Base-by-base conservation (phyloP, 495 filamentous ascomycete species). In the Beverwykella pulmonaria region DNA sequence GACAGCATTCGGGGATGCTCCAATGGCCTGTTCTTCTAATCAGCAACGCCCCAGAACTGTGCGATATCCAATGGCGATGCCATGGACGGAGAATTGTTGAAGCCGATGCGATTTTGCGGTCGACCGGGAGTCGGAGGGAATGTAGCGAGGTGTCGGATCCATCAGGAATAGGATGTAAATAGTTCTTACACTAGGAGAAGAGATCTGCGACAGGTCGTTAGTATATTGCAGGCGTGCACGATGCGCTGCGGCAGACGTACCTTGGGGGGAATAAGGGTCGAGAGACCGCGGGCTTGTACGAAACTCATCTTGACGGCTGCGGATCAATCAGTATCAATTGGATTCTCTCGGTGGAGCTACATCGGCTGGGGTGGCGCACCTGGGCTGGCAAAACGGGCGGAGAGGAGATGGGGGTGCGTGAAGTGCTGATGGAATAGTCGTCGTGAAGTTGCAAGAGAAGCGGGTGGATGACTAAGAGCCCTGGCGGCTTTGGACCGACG, bases 261-360 rank as follows among this genome's bases (percentile, higher is more conserved):
- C 90, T 98, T 98, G 71, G 94, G 94, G 71, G 94, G 94, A 78
- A 99, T 96, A 76, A 99, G 85, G 84, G 95, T 96, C 75, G 95
- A 97, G 75, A 99, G 89, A 84, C 85, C 89, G 79, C 93, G 86
- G 79, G 89, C 89, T 73, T 85, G 83, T 73, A 94, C 86, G 86
- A 85, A 92, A 82, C 92, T 96, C 93, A 97, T 98, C 79, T 81
- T 89, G 85, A 77, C 75, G 76, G 78, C 78, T 63, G 61, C 54
- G 20, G 4, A 58, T 34, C 57, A 61, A 54, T 71, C 49, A 71
- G 61, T 23, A 66, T 65, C 65, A 59, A 65, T 60, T 65, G 47
- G 9, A 52, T 26, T 58, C 30, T 29, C n/a, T 29, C 26, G 15
- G 36, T 7, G 49, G 2, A 19, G 7, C 6, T 27, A 25, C 10